phyloP scores from a whole-genome alignment of 345 rosid genomes.

The Eucalyptus victrix region DNA sequence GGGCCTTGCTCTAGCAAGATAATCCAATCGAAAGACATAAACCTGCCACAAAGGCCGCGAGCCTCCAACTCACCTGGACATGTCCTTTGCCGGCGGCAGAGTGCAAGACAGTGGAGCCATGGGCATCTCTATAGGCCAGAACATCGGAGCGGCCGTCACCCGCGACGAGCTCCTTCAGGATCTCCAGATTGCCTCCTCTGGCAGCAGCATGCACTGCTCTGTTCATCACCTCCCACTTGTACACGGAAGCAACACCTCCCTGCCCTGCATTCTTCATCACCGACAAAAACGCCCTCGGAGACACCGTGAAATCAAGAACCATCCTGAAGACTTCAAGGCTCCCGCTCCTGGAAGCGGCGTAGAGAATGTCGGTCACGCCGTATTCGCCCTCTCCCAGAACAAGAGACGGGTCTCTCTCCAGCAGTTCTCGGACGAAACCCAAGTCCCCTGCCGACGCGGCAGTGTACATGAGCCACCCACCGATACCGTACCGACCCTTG shows the following conservation, averaged over 20 bases:
- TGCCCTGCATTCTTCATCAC: conserved; percentile 24
- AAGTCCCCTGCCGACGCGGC: conserved; percentile 95
- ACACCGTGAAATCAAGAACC: conserved; percentile 53
- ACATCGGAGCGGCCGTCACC: conserved; percentile 24
- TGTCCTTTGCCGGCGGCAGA: conserved; percentile 88
- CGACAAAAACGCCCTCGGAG: conserved; percentile 56
- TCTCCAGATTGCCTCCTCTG: conserved; percentile 61
- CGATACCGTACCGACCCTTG: conserved; percentile 38
- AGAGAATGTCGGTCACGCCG: conserved; percentile 80
- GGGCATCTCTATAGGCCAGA: conserved; percentile 55
- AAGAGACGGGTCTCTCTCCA: conserved; percentile 57
- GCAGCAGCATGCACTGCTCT: conserved; percentile 88
- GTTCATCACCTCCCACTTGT: conserved; percentile 70
- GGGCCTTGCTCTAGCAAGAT: background rate
- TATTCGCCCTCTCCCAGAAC: conserved; percentile 95
- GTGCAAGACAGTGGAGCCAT: conserved; percentile 77
- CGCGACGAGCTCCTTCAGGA: conserved; percentile 38
- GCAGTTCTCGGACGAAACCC: conserved; percentile 49
- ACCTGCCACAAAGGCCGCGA: background rate
- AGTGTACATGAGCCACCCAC: conserved; percentile 90
- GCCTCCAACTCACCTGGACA: conserved; percentile 36
- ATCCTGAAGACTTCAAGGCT: conserved; percentile 50
- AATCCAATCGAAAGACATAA: background rate
- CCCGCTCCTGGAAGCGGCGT: conserved; percentile 82
- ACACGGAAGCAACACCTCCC: conserved; percentile 48